phyloP scores from a whole-genome alignment of 768 basidiomycete species.

The Polyporus arcularius region DNA sequence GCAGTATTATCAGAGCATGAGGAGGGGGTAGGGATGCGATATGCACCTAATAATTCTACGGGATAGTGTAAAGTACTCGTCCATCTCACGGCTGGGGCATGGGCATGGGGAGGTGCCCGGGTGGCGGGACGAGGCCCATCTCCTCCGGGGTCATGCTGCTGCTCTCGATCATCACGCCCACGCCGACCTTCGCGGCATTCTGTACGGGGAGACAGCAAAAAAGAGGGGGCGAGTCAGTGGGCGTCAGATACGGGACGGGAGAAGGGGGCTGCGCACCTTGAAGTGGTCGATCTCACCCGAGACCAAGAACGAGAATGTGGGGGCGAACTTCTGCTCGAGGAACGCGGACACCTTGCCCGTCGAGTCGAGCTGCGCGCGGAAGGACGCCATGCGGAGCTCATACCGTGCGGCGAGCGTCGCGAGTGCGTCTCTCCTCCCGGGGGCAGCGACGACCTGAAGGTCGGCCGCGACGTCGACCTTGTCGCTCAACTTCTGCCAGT shows the following conservation, averaged over 20 bases:
- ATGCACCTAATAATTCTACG: constrained; percentile 21
- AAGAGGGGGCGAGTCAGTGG: neutral
- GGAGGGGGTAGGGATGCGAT: constrained; percentile 14
- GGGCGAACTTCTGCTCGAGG: constrained; percentile 94
- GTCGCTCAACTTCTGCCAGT: constrained; percentile 94
- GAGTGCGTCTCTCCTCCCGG: constrained; percentile 83
- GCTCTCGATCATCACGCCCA: constrained; percentile 98
- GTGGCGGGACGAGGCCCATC: constrained; percentile 50
- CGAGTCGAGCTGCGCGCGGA: constrained; percentile 93
- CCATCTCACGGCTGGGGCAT: constrained; percentile 16
- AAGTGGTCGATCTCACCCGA: constrained; percentile 98
- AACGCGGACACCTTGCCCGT: constrained; percentile 94
- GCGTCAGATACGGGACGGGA: neutral
- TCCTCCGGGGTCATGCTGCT: constrained; percentile 79
- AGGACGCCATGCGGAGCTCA: constrained; percentile 90
- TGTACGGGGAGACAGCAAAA: constrained; percentile 31
- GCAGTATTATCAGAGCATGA: constrained; percentile 22
- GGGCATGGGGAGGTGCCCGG: constrained; percentile 20
- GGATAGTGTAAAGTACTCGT: constrained; percentile 14
- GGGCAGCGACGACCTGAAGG: constrained; percentile 77
- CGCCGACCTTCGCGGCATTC: constrained; percentile 93
- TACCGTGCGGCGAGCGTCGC: constrained; percentile 96
- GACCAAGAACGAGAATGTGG: constrained; percentile 91
- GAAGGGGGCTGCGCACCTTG: constrained; percentile 57
- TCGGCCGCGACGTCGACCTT: constrained; percentile 98